A percentile compares a stretch with the other conserved stretches of the same genome.
These are phyloP conservation scores for Rhodotorula sphaerocarpa DNA, from an alignment of 768 basidiomycete genomes.

Conservation along the genomic window DNA sequence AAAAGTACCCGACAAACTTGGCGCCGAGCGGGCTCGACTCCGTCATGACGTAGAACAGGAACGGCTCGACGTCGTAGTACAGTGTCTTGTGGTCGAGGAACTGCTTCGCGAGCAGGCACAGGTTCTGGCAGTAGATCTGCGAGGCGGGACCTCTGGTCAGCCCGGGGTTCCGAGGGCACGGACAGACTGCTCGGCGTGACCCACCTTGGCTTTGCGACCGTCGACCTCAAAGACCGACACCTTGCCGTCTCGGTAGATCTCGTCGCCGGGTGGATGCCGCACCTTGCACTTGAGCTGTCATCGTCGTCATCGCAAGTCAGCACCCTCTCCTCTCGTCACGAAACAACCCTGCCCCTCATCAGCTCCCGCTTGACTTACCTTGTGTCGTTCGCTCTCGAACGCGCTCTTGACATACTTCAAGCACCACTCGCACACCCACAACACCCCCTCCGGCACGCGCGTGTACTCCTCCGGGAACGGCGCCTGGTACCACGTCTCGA, in stretches of 20 bases:
- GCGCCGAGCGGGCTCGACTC: conserved; percentile 74
- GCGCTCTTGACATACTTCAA: conserved; percentile 94
- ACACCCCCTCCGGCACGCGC: conserved; percentile 74
- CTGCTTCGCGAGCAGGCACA: conserved; percentile 96
- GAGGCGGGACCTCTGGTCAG: background rate
- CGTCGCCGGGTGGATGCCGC: conserved; percentile 92
- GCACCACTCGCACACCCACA: conserved; percentile 98
- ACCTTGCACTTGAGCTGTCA: conserved; percentile 84
- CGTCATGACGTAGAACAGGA: conserved; percentile 96
- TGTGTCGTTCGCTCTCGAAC: conserved; percentile 76
- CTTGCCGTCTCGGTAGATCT: conserved; percentile 83
- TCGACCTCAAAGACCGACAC: conserved; percentile 96
- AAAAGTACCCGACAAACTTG: conserved; percentile 95
- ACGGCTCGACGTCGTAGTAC: conserved; percentile 98
- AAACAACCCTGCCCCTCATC: background rate
- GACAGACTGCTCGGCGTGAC: conserved; percentile 39
- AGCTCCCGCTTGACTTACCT: conserved; percentile 50
- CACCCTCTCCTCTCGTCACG: background rate
- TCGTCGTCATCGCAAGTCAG: no score
- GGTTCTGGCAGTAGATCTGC: conserved; percentile 96
- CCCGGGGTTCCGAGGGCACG: no score
- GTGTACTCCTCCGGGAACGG: conserved; percentile 98
- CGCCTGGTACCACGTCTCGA: conserved; percentile 97
- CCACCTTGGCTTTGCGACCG: conserved; percentile 87
- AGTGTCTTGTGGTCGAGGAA: conserved; percentile 97